These are phyloP conservation scores for Musa balbisiana DNA, from an alignment of 202 grass and related monocot species.

Conservation along the genomic window DNA sequence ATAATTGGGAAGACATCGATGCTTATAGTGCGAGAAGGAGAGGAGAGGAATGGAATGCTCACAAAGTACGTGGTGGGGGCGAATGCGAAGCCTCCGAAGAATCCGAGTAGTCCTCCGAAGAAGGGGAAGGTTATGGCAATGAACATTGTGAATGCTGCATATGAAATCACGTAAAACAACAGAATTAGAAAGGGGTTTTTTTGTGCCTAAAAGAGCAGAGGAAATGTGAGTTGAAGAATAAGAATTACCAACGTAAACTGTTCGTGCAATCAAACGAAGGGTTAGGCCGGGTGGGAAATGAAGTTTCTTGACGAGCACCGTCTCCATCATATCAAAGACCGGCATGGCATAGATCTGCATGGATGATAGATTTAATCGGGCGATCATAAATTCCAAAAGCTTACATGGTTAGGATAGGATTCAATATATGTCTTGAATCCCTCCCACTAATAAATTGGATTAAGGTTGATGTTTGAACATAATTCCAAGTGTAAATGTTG, in stretches of 20 bases:
- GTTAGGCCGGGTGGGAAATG: conserved; percentile 41
- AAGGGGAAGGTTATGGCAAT: conserved; percentile 82
- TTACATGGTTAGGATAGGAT: too few relatives aligned
- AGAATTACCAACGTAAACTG: conserved; percentile 62
- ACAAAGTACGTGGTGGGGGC: conserved; percentile 86
- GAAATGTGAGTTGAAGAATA: background rate
- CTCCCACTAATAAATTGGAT: too few relatives aligned
- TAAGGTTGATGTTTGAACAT: too few relatives aligned
- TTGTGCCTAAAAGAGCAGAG: too few relatives aligned
- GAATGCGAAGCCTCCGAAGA: conserved; percentile 83
- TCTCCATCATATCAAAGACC: conserved; percentile 90
- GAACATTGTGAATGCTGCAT: conserved; percentile 93
- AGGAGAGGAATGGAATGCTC: conserved; percentile 17
- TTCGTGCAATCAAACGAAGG: conserved; percentile 58
- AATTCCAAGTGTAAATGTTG: too few relatives aligned
- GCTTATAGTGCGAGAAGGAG: background rate
- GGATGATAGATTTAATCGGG: background rate
- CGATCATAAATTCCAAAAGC: background rate
- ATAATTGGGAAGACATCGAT: background rate
- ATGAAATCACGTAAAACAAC: background rate
- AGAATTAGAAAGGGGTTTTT: background rate
- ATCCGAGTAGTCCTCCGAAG: conserved; percentile 66
- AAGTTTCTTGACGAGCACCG: conserved; percentile 66
- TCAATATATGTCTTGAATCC: too few relatives aligned
- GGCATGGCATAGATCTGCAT: conserved; percentile 70